phyloP scores from a whole-genome alignment of 176 grass and related monocot species.

The Aegilops umbellulata region DNA sequence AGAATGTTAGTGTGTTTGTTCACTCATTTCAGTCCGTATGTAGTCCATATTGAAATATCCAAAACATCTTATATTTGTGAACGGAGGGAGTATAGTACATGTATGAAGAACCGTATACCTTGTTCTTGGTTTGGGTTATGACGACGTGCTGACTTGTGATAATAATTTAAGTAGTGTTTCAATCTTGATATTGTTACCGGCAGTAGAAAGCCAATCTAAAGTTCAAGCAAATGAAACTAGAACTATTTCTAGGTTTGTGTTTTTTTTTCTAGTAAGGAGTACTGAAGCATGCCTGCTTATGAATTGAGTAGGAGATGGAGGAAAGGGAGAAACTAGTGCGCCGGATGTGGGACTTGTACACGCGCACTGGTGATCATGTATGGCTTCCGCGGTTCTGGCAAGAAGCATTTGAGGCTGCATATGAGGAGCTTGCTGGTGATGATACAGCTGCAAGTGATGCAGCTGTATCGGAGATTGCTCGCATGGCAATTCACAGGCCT shows the following conservation, averaged over 20 bases:
- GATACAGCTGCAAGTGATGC: constrained; percentile 43
- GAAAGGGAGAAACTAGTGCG: constrained; percentile 78
- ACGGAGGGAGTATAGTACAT: background rate
- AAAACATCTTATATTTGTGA: no score
- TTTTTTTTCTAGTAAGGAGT: background rate
- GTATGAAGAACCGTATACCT: background rate
- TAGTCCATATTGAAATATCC: no score
- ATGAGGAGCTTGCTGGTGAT: constrained; percentile 78
- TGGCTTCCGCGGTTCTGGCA: constrained; percentile 75
- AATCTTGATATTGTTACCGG: background rate
- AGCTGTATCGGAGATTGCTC: constrained; percentile 73
- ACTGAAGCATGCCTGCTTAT: constrained; percentile 1
- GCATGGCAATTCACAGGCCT: constrained; percentile 59
- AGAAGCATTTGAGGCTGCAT: constrained; percentile 86
- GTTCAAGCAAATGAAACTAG: background rate
- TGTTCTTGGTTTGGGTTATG: background rate
- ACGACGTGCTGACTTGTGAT: background rate
- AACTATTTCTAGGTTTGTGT: background rate
- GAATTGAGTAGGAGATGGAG: constrained; percentile 72
- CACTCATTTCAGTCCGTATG: no score
- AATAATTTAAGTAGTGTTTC: background rate
- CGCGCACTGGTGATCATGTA: constrained; percentile 46
- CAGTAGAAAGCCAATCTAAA: background rate
- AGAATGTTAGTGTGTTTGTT: no score
- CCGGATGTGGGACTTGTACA: constrained; percentile 86